Evolutionary conservation across 2,329 filamentous ascomycete species (phyloP).

Genomic region (Piedraia hortae): DNA sequence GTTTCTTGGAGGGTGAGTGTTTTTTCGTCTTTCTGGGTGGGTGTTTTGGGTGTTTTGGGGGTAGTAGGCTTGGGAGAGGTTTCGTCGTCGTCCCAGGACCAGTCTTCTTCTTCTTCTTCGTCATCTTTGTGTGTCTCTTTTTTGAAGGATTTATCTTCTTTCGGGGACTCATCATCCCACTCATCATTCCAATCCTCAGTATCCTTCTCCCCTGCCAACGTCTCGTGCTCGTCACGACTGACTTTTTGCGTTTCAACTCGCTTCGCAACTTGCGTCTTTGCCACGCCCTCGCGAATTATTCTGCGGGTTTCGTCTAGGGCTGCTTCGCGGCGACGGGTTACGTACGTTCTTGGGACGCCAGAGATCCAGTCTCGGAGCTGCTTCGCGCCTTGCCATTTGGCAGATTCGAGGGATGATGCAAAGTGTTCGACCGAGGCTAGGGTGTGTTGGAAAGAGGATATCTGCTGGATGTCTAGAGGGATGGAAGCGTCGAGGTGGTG

Average conservation of each 20-base stretch:
- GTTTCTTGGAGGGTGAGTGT: slow-evolving; percentile 48
- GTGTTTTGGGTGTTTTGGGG: slow-evolving; percentile 16
- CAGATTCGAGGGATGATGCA: slow-evolving; percentile 30
- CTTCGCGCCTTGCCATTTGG: slow-evolving; percentile 32
- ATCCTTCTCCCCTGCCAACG: slow-evolving; percentile 21
- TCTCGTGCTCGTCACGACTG: slow-evolving; percentile 36
- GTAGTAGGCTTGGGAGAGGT: too few species aligned
- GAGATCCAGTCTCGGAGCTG: slow-evolving; percentile 56
- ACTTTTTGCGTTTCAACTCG: slow-evolving; percentile 63
- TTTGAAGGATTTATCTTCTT: background rate
- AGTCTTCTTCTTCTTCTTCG: slow-evolving; percentile 22
- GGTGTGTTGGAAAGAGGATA: slow-evolving; percentile 41
- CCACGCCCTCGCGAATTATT: slow-evolving; percentile 39
- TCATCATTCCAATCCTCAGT: slow-evolving; percentile 46
- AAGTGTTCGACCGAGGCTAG: slow-evolving; percentile 39
- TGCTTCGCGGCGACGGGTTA: slow-evolving; percentile 54
- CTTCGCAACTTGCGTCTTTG: slow-evolving; percentile 43
- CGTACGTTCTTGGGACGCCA: slow-evolving; percentile 57
- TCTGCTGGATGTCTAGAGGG: slow-evolving; percentile 42
- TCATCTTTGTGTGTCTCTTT: slow-evolving; percentile 6
- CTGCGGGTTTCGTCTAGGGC: slow-evolving; percentile 48
- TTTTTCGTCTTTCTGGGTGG: slow-evolving; percentile 1
- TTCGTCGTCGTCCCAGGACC: too few species aligned
- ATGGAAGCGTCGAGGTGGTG: slow-evolving; percentile 53
- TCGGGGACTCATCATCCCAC: slow-evolving; percentile 33